Conservation (phyloP, 148 eudicot species). For the Diospyros kaki region DNA sequence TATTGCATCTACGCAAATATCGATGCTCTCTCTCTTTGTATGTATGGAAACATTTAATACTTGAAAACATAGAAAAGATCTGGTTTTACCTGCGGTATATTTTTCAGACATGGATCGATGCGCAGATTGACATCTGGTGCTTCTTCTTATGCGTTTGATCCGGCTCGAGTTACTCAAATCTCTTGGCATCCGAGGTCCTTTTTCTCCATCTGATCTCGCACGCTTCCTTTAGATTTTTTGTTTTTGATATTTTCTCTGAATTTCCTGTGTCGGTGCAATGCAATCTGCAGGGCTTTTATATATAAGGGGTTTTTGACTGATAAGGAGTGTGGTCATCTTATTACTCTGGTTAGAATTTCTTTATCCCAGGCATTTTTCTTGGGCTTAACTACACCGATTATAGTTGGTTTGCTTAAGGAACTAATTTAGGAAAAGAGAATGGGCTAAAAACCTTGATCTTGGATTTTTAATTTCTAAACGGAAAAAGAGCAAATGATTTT, state of each 20-base stretch:
- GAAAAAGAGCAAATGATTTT: no score
- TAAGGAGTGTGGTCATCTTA: slow-evolving; percentile 89
- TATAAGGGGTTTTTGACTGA: slow-evolving; percentile 57
- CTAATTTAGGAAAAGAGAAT: not conserved
- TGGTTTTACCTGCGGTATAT: not conserved
- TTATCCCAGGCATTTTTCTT: not conserved
- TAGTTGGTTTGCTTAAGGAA: slow-evolving; percentile 1
- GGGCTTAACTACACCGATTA: not conserved
- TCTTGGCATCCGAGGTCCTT: slow-evolving; percentile 77
- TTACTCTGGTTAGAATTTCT: slow-evolving; percentile 44
- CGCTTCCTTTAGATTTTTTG: not conserved
- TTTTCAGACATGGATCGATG: slow-evolving; percentile 35
- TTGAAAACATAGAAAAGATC: not conserved
- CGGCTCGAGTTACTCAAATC: slow-evolving; percentile 71
- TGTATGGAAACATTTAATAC: no score
- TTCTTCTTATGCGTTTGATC: slow-evolving; percentile 41
- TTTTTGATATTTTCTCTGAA: slow-evolving; percentile 3
- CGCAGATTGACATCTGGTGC: slow-evolving; percentile 41
- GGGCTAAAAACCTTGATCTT: not conserved
- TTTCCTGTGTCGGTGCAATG: slow-evolving; percentile 2
- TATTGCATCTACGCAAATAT: not conserved
- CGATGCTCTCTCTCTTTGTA: not conserved
- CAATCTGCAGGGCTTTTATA: slow-evolving; percentile 57
- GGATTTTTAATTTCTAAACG: not conserved
- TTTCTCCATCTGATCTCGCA: not conserved